Evolutionary conservation across 345 rosid species (phyloP), one percentile per base, ranked within the genome.

Genomic region (Salix exigua): DNA sequence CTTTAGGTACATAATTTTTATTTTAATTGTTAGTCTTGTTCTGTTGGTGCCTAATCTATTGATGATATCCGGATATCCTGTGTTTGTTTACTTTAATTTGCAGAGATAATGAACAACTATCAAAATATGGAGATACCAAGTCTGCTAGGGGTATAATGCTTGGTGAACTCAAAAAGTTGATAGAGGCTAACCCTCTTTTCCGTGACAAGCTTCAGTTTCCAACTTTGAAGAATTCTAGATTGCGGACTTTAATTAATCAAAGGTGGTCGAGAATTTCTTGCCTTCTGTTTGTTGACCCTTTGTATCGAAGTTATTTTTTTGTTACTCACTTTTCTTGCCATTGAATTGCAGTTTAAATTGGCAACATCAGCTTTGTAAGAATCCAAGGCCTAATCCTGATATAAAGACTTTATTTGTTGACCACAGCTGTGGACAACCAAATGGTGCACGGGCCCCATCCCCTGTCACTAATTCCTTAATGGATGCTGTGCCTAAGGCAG

Each of bases 131-230:
- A 23, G 98, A 93, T 78, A 88, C 92, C 14, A 91, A 90, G 82
- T 88, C 98, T 46, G 95, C 97, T 66, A 91, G 97, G 86, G 80
- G 86, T 75, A 87, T 91, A 76, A 93, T 91, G 98, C 90, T 91
- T 70, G 89, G 85, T 42, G 98, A 93, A 79, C 81, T 93, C 73
- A 93, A 90, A 78, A 93, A 91, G 81, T 83, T 91, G 84, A 89
- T 91, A 66, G 96, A 91, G 86, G 96, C 93, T 38, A 91, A 91
- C 68, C 96, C 96, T 23, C 87, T 93, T 76, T 93, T 93, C 80
- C 98, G 95, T 3, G 97, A 93, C 72, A 93, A 93, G 86, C 93
- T 91, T 84, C 98, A 90, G 82, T 90, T 90, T 81, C 98, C 97
- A 71, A 82, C 87, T 16, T 79, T 93, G 83, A 90, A 91, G 82